Evolutionary conservation across 208 protist species (phyloP).

Genomic region (Leishmania lainsoni): DNA sequence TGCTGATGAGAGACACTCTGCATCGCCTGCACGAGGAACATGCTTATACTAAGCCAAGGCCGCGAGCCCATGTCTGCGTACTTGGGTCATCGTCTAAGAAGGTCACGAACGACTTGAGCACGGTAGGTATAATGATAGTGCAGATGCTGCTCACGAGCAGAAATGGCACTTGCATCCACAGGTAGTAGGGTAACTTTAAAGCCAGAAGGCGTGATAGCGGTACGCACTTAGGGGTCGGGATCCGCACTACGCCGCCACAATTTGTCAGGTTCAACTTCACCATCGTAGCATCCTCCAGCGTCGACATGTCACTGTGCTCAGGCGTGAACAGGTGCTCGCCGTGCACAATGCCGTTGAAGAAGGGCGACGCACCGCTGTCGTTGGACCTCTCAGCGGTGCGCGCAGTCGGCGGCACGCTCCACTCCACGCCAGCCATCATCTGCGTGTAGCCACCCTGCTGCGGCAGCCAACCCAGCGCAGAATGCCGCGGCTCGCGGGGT

Average conservation of each 20-base stretch:
- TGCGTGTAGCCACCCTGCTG: constrained; percentile 60
- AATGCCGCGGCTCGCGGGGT: constrained; percentile 47
- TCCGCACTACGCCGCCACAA: no score
- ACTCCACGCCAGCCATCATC: constrained; percentile 74
- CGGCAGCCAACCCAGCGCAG: constrained; percentile 66
- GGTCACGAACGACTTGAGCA: constrained; percentile 55
- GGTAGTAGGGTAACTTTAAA: constrained; percentile 35
- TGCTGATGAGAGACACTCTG: constrained; percentile 54
- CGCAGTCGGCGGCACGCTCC: constrained; percentile 40
- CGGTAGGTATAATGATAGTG: constrained; percentile 49
- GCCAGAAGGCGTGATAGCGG: constrained; percentile 25
- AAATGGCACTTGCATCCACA: constrained; percentile 47
- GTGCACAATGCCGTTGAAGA: constrained; percentile 56
- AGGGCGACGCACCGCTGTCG: constrained; percentile 29
- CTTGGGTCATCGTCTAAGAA: constrained; percentile 21
- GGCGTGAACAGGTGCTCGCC: constrained; percentile 71
- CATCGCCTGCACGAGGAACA: constrained; percentile 50
- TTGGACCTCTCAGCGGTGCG: constrained; percentile 22
- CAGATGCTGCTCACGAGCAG: constrained; percentile 51
- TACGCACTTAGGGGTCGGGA: constrained; percentile 14
- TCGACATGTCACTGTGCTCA: constrained; percentile 40
- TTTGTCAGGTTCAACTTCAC: background rate
- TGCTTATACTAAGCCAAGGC: constrained; percentile 38
- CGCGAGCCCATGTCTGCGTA: constrained; percentile 30
- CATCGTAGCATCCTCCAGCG: constrained; percentile 49